phyloP scores from a whole-genome alignment of 2,329 filamentous ascomycete genomes.

The Phymatotrichopsis omnivora region DNA sequence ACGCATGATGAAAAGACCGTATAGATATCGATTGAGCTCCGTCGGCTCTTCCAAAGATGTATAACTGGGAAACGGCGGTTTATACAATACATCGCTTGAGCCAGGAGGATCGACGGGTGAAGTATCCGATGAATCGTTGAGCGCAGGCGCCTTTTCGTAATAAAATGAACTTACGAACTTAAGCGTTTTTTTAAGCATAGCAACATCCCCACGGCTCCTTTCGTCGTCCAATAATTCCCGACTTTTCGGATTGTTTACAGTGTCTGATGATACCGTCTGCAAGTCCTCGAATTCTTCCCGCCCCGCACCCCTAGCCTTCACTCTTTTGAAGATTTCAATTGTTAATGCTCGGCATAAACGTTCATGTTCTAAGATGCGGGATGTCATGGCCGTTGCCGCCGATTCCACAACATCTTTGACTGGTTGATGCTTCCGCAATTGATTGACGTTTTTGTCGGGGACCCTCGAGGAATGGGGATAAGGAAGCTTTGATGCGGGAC shows the following conservation, averaged over 20 bases:
- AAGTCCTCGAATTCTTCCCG: neutral
- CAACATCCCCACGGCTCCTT: constrained; percentile 5
- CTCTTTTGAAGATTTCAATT: neutral
- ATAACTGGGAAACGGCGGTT: constrained; percentile 25
- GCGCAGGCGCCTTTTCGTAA: constrained; percentile 8
- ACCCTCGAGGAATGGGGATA: constrained; percentile 2
- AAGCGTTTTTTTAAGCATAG: constrained; percentile 21
- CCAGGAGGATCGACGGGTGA: constrained; percentile 1
- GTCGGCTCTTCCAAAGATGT: constrained; percentile 2
- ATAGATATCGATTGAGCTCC: constrained; percentile 22
- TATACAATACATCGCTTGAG: constrained; percentile 12
- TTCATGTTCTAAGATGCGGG: constrained; percentile 19
- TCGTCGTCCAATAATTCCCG: neutral
- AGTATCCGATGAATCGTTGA: neutral
- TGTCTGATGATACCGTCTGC: neutral
- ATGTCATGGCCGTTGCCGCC: constrained; percentile 5
- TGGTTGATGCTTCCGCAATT: no score
- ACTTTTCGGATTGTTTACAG: neutral
- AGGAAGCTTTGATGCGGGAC: neutral
- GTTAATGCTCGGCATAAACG: constrained; percentile 13
- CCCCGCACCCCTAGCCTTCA: neutral
- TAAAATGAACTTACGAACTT: constrained; percentile 12
- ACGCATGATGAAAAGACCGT: constrained; percentile 29
- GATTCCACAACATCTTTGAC: no score
- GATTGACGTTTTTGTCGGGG: constrained; percentile 10